These are phyloP conservation scores for Epichloe gansuensis DNA, from an alignment of 2,329 filamentous ascomycete species.

Conservation along the genomic window DNA sequence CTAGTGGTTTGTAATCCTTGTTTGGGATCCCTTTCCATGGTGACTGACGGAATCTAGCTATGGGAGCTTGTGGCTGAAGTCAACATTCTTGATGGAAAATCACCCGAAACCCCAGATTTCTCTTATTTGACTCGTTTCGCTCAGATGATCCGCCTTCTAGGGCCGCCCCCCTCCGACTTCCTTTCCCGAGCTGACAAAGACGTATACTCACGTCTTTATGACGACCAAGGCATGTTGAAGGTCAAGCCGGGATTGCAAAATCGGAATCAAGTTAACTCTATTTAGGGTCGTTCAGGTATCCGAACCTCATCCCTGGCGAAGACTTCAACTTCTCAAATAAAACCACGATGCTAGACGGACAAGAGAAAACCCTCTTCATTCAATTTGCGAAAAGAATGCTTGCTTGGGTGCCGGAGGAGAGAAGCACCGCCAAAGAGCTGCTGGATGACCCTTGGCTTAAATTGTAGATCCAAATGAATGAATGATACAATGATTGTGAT, in stretches of 20 bases:
- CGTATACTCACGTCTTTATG: constrained; percentile 11
- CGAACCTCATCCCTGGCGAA: constrained; percentile 11
- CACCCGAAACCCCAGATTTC: constrained; percentile 10
- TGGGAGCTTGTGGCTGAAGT: constrained; percentile 18
- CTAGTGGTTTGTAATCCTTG: constrained; percentile 13
- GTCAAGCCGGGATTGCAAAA: background rate
- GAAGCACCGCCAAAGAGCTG: constrained; percentile 17
- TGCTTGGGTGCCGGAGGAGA: constrained; percentile 17
- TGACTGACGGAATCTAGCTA: constrained; percentile 9
- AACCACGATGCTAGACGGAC: constrained; percentile 12
- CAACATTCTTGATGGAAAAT: constrained; percentile 14
- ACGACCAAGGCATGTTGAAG: constrained; percentile 10
- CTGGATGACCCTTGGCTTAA: constrained; percentile 19
- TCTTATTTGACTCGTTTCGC: constrained; percentile 15
- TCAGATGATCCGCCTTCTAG: constrained; percentile 18
- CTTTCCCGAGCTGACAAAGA: constrained; percentile 11
- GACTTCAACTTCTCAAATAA: constrained; percentile 10
- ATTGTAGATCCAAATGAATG: constrained; percentile 1
- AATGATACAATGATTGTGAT: background rate
- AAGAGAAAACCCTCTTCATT: constrained; percentile 15
- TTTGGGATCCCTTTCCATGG: background rate
- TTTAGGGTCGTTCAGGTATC: constrained; percentile 11
- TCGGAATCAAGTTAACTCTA: constrained; percentile 1
- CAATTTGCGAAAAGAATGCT: constrained; percentile 18
- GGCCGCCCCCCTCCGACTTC: constrained; percentile 14